Conservation (phyloP, 2,329 filamentous ascomycete genomes). For the Rutstroemia sydowiana region DNA sequence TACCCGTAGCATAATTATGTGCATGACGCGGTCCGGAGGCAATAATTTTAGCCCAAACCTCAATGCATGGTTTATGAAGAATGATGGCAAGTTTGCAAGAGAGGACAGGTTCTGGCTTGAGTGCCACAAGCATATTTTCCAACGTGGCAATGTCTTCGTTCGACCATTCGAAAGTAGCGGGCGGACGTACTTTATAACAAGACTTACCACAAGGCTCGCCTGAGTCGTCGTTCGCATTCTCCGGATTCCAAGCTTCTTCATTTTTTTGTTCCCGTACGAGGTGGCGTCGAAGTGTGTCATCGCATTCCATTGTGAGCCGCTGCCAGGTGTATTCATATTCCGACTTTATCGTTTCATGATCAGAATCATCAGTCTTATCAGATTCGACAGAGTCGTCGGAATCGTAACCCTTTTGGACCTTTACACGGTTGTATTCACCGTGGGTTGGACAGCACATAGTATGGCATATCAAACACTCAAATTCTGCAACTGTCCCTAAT, state of each 20-base stretch:
- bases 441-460: conserved; percentile 25
- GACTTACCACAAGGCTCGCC: not conserved
- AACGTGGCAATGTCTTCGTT: not conserved
- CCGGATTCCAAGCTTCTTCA: not conserved
- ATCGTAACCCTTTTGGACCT: conserved; percentile 9
- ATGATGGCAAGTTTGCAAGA: conserved; percentile 22
- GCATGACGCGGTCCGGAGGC: not conserved
- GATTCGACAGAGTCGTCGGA: not conserved
- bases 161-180: not conserved
- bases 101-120: conserved; percentile 12
- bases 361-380: not conserved
- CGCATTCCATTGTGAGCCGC: conserved; percentile 13
- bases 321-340: conserved; percentile 16
- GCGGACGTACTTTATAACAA: not conserved
- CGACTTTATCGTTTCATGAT: not conserved
- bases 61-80: conserved; percentile 23
- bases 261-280: conserved; percentile 5
- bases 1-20: not conserved
- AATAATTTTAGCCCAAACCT: conserved; percentile 19
- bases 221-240: not conserved
- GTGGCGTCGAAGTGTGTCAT: conserved; percentile 19
- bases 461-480: conserved; percentile 25
- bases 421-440: conserved; percentile 19
- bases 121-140: conserved; percentile 14
- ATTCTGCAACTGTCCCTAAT: conserved; percentile 20